These are phyloP conservation scores for Wallacemonas collosoma DNA, from an alignment of 208 protist species.

Conservation along the genomic window DNA sequence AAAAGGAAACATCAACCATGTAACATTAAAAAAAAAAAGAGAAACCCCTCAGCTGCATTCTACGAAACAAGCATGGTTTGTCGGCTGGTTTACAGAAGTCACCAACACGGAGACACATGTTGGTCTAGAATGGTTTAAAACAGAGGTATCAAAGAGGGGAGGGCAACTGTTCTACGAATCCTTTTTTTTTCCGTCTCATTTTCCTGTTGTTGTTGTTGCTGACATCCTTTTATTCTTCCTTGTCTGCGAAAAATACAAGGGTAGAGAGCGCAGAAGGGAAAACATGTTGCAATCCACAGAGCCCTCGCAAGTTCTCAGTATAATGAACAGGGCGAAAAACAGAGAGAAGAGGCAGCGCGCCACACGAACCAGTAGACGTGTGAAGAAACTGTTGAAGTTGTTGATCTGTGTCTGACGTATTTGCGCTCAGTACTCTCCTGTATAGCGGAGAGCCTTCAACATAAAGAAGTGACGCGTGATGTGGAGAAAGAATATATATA, in stretches of 20 bases:
- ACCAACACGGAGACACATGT: not conserved
- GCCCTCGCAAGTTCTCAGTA: too few species aligned
- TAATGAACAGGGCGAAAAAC: too few species aligned
- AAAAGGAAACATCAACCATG: not conserved
- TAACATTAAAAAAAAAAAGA: not conserved
- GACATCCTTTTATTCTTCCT: not conserved
- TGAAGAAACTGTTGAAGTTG: too few species aligned
- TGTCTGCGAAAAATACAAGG: slow-evolving; percentile 1
- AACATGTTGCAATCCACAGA: too few species aligned
- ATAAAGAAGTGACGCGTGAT: too few species aligned
- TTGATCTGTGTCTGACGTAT: too few species aligned
- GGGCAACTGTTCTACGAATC: not conserved
- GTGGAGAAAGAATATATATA: too few species aligned
- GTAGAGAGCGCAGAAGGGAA: not conserved
- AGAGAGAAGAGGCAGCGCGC: too few species aligned
- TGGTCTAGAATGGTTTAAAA: not conserved
- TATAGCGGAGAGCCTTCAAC: too few species aligned
- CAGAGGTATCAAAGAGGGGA: not conserved
- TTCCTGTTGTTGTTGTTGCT: not conserved
- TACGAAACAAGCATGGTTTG: not conserved
- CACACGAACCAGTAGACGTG: too few species aligned
- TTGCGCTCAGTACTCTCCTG: too few species aligned
- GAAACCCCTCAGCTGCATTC: slow-evolving; percentile 3
- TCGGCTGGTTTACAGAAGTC: not conserved
- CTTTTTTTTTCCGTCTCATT: not conserved